Evolutionary conservation across 805 yeast species (phyloP).

Genomic region (Hanseniaspora osmophila): DNA sequence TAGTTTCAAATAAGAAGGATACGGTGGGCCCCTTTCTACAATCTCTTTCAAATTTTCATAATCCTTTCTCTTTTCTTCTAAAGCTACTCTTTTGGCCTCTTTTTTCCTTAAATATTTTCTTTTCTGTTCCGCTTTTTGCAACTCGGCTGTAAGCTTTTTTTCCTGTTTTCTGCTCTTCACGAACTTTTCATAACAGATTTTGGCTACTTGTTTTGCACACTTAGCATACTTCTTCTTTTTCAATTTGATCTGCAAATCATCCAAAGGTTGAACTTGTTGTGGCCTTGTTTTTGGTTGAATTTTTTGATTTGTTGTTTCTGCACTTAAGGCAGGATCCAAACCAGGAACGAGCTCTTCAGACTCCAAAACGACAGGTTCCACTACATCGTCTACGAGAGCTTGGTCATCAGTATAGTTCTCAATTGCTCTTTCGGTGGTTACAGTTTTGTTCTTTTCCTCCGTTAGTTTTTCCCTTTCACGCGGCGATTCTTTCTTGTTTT

Average conservation of each 20-base stretch:
- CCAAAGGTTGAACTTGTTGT: neutral
- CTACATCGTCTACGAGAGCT: conserved; percentile 1
- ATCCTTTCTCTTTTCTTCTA: conserved; percentile 12
- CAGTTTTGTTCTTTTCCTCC: neutral
- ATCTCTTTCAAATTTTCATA: conserved; percentile 17
- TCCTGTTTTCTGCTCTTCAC: neutral
- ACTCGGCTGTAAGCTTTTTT: neutral
- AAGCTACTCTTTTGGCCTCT: neutral
- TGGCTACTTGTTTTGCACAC: neutral
- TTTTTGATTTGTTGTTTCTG: neutral
- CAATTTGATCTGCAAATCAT: neutral
- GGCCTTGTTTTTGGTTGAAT: neutral
- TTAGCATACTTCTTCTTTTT: neutral
- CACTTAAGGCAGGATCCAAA: neutral
- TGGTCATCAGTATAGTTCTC: conserved; percentile 1
- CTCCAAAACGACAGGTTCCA: conserved; percentile 1
- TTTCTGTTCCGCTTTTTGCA: conserved; percentile 1
- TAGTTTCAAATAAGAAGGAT: conserved; percentile 18
- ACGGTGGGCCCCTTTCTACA: conserved; percentile 22
- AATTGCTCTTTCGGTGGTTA: no score
- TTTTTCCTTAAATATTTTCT: neutral
- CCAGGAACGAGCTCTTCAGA: neutral
- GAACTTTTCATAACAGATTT: neutral
- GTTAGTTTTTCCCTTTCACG: neutral
- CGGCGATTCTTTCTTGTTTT: conserved; percentile 11